These are phyloP conservation scores for Tetrahymena borealis DNA, from an alignment of 73 alveolate genomes.

Conservation along the genomic window DNA sequence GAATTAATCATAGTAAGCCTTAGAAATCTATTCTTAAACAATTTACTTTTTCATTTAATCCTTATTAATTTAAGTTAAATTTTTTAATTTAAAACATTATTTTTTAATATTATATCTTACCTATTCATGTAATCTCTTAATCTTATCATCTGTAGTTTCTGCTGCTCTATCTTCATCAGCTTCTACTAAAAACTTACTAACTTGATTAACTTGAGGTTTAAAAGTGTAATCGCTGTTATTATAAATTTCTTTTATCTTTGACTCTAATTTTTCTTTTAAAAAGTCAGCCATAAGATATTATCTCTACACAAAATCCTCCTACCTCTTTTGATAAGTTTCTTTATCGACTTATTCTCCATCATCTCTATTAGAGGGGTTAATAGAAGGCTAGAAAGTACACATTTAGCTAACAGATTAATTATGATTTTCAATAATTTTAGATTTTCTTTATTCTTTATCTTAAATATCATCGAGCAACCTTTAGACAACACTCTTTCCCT, in stretches of 20 bases:
- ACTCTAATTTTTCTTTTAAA: slow-evolving; percentile 30
- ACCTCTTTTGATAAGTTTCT: neutral
- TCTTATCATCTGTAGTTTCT: slow-evolving; percentile 14
- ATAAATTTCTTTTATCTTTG: slow-evolving; percentile 8
- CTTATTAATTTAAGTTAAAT: neutral
- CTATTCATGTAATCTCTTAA: slow-evolving; percentile 12
- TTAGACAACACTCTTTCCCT: slow-evolving; percentile 14
- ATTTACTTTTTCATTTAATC: slow-evolving; percentile 32
- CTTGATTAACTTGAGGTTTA: slow-evolving; percentile 20
- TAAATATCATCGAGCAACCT: slow-evolving; percentile 41
- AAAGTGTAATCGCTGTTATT: slow-evolving; percentile 16
- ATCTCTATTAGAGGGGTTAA: slow-evolving; percentile 17
- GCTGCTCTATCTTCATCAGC: slow-evolving; percentile 35
- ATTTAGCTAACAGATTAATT: neutral
- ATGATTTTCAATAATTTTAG: neutral
- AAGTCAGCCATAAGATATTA: slow-evolving; percentile 43
- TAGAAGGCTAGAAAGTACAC: slow-evolving; percentile 37
- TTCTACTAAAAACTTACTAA: slow-evolving; percentile 20
- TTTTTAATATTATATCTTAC: slow-evolving; percentile 7
- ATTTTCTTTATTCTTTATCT: slow-evolving; percentile 11
- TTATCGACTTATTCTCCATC: slow-evolving; percentile 1
- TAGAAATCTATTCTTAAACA: slow-evolving; percentile 9
- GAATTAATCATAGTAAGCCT: slow-evolving; percentile 32
- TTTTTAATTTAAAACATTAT: neutral
- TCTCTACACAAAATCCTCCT: neutral